Base-by-base conservation (phyloP, 2,329 filamentous ascomycete species). In the Stagonosporopsis tanaceti region DNA sequence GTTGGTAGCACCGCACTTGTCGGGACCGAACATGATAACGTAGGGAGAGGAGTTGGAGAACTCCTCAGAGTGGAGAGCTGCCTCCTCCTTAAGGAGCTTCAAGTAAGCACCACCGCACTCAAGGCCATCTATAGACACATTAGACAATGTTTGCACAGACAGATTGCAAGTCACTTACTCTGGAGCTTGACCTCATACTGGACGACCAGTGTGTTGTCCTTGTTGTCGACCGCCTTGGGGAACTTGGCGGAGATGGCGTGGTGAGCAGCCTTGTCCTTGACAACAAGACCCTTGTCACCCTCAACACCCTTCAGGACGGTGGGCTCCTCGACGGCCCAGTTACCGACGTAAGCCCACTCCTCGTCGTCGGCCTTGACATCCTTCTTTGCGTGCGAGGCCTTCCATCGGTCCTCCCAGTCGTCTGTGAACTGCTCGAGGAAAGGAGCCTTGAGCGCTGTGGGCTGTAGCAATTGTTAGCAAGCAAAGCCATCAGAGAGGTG, bases 151-250 rank as follows among this genome's bases (percentile, higher is more conserved):
- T 11, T 8, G 30, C 38, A 17, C 4, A 27, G n/a, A 27, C 11
- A 12, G 11, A 39, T 30, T 32, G 37, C n/a, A n/a, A 20, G 30
- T 39, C 22, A 85, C 90, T 81, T 85, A 96, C 92, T 92, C 83
- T 99, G 95, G 66, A 97, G 91, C 87, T 99, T 99, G 77, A 98
- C 95, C 80, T 99, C 95, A 77, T 99, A 99, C 82, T 99, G 95
- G 51, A 99, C 92, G 68, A 99, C 95, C 48, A 99, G 87, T 59
- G 92, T 91, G 85, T 99, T 96, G 82, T 86, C 93, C 87, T 94
- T 98, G 87, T 96, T 95, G 81, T 97, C 90, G 75, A 99, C 91
- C 81, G 91, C 90, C 85, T 96, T 93, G 77, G 91, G 88, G 84
- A 99, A 98, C 82, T 98, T 98, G 82, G 95, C 92, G 47, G 95